Conservation (phyloP, 352 stramenopile species). For the Phytophthora pistaciae region DNA sequence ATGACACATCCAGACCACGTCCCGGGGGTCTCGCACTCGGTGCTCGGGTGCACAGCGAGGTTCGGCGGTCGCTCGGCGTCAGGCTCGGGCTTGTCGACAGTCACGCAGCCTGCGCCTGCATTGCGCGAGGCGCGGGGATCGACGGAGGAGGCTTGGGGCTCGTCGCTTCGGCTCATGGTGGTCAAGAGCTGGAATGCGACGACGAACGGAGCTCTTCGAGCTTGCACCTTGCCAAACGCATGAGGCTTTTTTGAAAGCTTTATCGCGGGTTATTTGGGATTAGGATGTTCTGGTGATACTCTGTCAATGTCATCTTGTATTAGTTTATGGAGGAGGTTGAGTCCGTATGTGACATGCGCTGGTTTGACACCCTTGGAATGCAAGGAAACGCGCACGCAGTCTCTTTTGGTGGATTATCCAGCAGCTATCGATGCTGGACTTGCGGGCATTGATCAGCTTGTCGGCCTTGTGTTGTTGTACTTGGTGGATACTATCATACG, state of each 20-base stretch:
- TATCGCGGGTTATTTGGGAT: too few relatives aligned
- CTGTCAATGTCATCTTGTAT: too few relatives aligned
- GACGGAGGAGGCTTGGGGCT: neutral
- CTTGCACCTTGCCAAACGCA: neutral
- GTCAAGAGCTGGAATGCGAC: neutral
- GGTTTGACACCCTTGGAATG: too few relatives aligned
- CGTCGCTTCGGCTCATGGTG: neutral
- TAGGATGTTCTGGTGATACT: too few relatives aligned
- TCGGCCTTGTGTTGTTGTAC: neutral
- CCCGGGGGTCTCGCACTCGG: slow-evolving; percentile 52
- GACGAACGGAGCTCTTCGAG: neutral
- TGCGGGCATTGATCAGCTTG: neutral
- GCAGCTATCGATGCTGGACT: neutral
- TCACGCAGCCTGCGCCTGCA: neutral
- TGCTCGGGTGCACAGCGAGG: slow-evolving; percentile 53
- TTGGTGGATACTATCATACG: neutral
- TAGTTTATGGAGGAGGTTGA: too few relatives aligned
- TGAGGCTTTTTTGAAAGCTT: neutral
- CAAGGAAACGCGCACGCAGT: too few relatives aligned
- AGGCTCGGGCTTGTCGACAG: slow-evolving; percentile 15
- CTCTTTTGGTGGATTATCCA: neutral
- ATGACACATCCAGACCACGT: slow-evolving; percentile 53
- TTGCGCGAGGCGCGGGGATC: too few relatives aligned
- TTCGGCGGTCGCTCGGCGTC: slow-evolving; percentile 34
- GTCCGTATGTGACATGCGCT: too few relatives aligned